Percentiles rank a stretch among this genome's conserved stretches.
These are phyloP conservation scores for Pezicula carpinea DNA, from an alignment of 2,329 filamentous ascomycete species.

Conservation along the genomic window DNA sequence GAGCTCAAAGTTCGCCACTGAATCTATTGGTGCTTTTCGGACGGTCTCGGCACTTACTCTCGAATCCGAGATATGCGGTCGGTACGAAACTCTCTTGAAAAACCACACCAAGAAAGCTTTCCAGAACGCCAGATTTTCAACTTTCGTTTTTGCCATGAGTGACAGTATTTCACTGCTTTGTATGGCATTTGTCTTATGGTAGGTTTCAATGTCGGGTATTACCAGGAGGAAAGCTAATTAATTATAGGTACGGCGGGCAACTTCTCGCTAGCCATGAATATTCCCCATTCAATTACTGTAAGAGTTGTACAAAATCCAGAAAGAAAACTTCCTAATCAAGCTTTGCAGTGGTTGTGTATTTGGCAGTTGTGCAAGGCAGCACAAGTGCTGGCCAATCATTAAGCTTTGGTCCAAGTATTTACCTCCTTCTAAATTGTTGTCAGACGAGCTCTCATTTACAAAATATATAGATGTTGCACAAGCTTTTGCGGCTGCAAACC, in stretches of 20 bases:
- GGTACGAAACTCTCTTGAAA: constrained; percentile 41
- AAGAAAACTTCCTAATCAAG: constrained; percentile 69
- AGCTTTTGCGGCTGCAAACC: constrained; percentile 51
- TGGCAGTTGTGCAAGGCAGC: constrained; percentile 45
- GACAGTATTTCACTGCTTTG: constrained; percentile 53
- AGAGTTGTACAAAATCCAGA: constrained; percentile 30
- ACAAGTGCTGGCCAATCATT: constrained; percentile 49
- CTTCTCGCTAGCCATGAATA: constrained; percentile 36
- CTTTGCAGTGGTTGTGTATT: constrained; percentile 43
- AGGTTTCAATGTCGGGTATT: constrained; percentile 4
- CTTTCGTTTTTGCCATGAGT: constrained; percentile 45
- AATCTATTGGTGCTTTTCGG: constrained; percentile 55
- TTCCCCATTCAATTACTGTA: constrained; percentile 17
- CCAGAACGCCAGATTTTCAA: constrained; percentile 39
- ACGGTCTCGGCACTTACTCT: constrained; percentile 58
- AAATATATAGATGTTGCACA: constrained; percentile 42
- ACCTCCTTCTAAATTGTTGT: constrained; percentile 5
- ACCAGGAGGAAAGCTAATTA: not conserved
- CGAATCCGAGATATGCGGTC: constrained; percentile 47
- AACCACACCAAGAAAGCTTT: constrained; percentile 42
- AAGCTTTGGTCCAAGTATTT: constrained; percentile 38
- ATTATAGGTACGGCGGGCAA: constrained; percentile 44
- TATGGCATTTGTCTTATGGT: constrained; percentile 56
- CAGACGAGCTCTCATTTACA: not conserved
- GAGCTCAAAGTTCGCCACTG: constrained; percentile 57